Evolutionary conservation across 2,329 filamentous ascomycete genomes (phyloP), one percentile per base, ranked within the genome.

Genomic region (Colletotrichum theobromicola): DNA sequence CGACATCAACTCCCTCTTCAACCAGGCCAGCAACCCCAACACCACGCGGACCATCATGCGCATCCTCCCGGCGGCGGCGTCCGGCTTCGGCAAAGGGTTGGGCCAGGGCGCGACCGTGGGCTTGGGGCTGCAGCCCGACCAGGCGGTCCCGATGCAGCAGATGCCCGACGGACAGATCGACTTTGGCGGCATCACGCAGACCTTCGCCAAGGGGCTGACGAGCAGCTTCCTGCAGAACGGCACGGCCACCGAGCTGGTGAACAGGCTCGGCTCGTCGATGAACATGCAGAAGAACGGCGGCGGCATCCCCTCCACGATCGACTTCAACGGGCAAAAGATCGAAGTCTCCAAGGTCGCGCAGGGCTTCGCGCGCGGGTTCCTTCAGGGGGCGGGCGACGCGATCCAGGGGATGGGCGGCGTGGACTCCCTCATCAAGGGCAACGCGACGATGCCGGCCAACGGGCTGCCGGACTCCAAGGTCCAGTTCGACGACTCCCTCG

Each of bases 311-410:
- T 65, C 72, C 21, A 77, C 78, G n/a, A 70, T 76, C 55, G 30
- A 73, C 21, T 62, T 76, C 62, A 74, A 66, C 70, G 34, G 64
- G 18, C 72, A 76, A 53, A 35, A 35, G n/a, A 50, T 79, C 16
- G 69, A 82, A 64, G 30, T 83, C 4, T 75, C 78, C 16, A 78
- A 77, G n/a, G 78, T 82, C 1, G 83, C 82, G 7, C 81, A 82
- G 67, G 83, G 83, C 12, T 79, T 84, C 24, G 82, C 81, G 1
- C 77, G 83, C 34, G 84, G 83, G 0, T 75, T 85, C 3, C 42
- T 85, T 1, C 79, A 81, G 30, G 83, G 83, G n/a, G 81, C 80
- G 0, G 79, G 80, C 4, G 82, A 83, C 34, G 81, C 81, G 6
- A 78, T 85, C 21, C 75, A 80, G 62, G 78, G 77, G 21, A 79